Base-by-base conservation (phyloP, 208 protist genomes). In the Endotrypanum monterogeii region DNA sequence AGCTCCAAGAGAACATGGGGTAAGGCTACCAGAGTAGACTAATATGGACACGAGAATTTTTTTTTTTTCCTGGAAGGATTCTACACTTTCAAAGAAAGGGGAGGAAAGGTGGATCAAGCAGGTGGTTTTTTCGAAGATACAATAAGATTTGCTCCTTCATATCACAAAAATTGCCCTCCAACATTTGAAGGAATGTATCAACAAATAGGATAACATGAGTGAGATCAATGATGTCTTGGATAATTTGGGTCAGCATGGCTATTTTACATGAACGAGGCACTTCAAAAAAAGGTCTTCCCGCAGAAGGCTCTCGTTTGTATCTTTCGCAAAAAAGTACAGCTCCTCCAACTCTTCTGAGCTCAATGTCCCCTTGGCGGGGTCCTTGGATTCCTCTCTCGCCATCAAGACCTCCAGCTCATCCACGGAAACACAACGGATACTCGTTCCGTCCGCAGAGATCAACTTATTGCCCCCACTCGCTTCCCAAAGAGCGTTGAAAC, bases 261-360 rank as follows among this genome's bases (percentile, higher is more conserved):
- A 76, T 55, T 76, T 23, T 62, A 73, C 69, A 73, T 80, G 48
- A 46, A 68, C 52, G 30, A 75, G 51, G 37, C 62, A 75, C 35
- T 56, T 71, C 35, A 80, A 46, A 62, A 80, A 80, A 25, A 65
- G 44, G 48, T 80, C 76, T 25, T 80, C 76, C 18, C 6, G 54
- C 12, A 80, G 51, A 9, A 80, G 63, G 23, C 72, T 63, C 44
- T 62, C 52, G 37, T 52, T 52, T 14, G 52, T 62, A 35, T 46
- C 63, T 44, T 76, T 75, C 12, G 72, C 63, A 30, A 80, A 67
- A 44, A 80, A 80, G 70, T 72, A 80, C 0, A 80, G n/a, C 18
- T 80, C 60, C 1, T 72, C 54, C 9, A 80, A 56, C 65, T 80
- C 76, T 20, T 68, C 72, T 23, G 48, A 25, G 12, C 70, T 55